Conservation (phyloP, 805 yeast genomes). For the Candida hispaniensis region DNA sequence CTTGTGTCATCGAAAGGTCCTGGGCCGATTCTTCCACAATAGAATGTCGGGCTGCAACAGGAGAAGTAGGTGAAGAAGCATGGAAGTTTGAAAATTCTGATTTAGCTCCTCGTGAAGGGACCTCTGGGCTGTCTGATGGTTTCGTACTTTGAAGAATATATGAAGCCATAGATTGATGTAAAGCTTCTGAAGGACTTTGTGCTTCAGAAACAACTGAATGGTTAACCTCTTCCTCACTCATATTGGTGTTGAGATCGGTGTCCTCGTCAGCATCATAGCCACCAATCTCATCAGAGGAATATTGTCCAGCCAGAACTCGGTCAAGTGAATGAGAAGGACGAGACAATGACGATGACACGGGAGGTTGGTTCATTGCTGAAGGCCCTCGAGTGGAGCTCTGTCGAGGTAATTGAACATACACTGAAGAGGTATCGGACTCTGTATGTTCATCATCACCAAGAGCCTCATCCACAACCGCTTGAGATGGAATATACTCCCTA, state of each 20-base stretch:
- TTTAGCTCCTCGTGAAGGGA: no score
- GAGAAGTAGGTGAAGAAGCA: no score
- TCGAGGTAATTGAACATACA: conserved; percentile 17
- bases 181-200: no score
- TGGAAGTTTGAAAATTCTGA: no score
- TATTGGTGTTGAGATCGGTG: conserved; percentile 26
- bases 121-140: no score
- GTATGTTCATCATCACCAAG: conserved; percentile 26
- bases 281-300: conserved; percentile 34
- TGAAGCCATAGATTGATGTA: no score
- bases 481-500: conserved; percentile 13
- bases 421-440: conserved; percentile 22
- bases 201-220: conserved; percentile 24
- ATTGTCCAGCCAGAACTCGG: conserved; percentile 54
- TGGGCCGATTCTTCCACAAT: no score
- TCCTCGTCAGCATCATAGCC: conserved; percentile 69
- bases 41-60: no score
- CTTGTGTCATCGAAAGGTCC: no score
- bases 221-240: conserved; percentile 16
- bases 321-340: conserved; percentile 20
- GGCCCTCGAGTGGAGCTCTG: conserved; percentile 16
- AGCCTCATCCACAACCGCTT: conserved; percentile 16
- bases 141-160: no score
- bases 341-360: conserved; percentile 18
- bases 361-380: conserved; percentile 16